Evolutionary conservation across 2,329 filamentous ascomycete genomes (phyloP).

Genomic region (Epichloe festucae): DNA sequence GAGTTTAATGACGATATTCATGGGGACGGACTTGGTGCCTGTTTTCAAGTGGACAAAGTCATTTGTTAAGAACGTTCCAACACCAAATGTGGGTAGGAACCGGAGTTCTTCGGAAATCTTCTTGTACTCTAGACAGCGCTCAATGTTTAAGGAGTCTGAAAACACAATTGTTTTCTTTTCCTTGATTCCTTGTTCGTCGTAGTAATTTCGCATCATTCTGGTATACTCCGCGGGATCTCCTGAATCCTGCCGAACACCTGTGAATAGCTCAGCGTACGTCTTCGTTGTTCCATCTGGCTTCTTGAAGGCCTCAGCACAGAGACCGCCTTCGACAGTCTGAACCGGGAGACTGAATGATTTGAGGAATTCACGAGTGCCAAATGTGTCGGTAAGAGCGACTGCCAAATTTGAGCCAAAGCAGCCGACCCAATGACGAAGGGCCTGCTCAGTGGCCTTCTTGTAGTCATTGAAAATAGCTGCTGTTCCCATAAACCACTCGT

Average conservation of each 20-base stretch:
- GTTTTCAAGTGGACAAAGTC: constrained; percentile 67
- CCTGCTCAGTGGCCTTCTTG: constrained; percentile 67
- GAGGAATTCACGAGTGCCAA: constrained; percentile 83
- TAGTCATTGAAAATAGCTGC: constrained; percentile 86
- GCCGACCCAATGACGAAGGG: constrained; percentile 76
- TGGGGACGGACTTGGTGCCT: constrained; percentile 70
- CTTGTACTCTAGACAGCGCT: constrained; percentile 85
- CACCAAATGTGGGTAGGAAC: constrained; percentile 80
- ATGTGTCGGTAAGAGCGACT: constrained; percentile 91
- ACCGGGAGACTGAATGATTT: constrained; percentile 63
- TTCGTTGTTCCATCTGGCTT: constrained; percentile 28
- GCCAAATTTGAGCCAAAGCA: constrained; percentile 78
- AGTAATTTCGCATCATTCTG: constrained; percentile 67
- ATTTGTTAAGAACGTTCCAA: constrained; percentile 92
- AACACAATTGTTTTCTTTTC: constrained; percentile 87
- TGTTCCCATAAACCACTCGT: constrained; percentile 99
- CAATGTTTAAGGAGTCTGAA: constrained; percentile 87
- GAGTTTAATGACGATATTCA: constrained; percentile 98
- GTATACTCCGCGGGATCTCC: constrained; percentile 75
- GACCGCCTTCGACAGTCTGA: constrained; percentile 29
- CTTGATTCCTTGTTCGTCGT: constrained; percentile 59
- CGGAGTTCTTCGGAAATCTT: constrained; percentile 63
- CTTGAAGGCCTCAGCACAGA: constrained; percentile 28
- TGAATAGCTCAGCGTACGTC: constrained; percentile 72
- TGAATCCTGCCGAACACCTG: constrained; percentile 79